Conservation (phyloP, 768 basidiomycete genomes). For the Agaricus bisporus region DNA sequence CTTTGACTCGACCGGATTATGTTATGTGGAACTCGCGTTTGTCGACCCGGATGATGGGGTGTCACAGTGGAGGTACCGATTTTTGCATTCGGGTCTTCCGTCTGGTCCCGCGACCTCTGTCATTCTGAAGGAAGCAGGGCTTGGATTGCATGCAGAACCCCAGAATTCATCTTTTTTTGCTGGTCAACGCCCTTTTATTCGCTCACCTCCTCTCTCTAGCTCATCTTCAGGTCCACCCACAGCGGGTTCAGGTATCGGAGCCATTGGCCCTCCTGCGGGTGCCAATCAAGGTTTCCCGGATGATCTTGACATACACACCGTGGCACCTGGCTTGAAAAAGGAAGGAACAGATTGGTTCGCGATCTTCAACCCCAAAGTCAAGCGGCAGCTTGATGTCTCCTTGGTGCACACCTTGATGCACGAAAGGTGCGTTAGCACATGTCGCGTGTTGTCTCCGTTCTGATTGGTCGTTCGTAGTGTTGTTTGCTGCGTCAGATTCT, state of each 20-base stretch:
- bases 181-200: not conserved
- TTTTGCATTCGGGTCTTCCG: not conserved
- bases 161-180: not conserved
- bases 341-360: slow-evolving; percentile 85
- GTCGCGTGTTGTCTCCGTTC: not conserved
- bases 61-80: too few species aligned
- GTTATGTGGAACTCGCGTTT: too few species aligned
- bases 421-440: slow-evolving; percentile 53
- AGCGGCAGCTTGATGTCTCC: slow-evolving; percentile 63
- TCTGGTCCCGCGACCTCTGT: slow-evolving; percentile 3
- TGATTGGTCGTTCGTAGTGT: slow-evolving; percentile 27
- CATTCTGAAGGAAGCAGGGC: not conserved
- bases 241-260: not conserved
- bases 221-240: slow-evolving; percentile 7
- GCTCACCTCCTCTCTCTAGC: slow-evolving; percentile 4
- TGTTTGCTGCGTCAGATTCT: slow-evolving; percentile 90
- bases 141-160: slow-evolving; percentile 4
- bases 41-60: too few species aligned
- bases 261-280: not conserved
- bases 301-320: slow-evolving; percentile 34
- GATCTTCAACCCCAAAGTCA: slow-evolving; percentile 72
- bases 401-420: slow-evolving; percentile 79
- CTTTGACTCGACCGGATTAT: too few species aligned
- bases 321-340: slow-evolving; percentile 49
- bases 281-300: slow-evolving; percentile 27